Evolutionary conservation across 768 basidiomycete genomes (phyloP).

Genomic region (Tylopilus plumbeoviolaceoides): DNA sequence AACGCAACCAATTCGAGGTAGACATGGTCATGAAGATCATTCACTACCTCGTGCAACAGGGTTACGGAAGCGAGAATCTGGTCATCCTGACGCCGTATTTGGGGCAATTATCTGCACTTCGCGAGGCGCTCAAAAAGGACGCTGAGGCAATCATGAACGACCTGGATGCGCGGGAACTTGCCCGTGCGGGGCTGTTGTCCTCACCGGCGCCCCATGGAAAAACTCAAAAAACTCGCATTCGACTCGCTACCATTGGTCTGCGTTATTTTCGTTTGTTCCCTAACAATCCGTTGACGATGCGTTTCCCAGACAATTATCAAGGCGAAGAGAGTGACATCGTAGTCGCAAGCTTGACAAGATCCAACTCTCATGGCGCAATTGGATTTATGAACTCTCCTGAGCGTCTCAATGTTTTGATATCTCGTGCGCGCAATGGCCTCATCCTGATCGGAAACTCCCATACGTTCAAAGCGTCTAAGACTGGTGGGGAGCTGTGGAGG

Average conservation of each 20-base stretch:
- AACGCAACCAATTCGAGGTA: conserved; percentile 58
- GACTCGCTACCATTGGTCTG: conserved; percentile 64
- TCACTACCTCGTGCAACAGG: conserved; percentile 62
- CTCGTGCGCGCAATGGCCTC: conserved; percentile 60
- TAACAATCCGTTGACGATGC: neutral
- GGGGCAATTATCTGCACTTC: conserved; percentile 56
- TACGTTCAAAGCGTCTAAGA: conserved; percentile 52
- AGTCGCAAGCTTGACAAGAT: conserved; percentile 55
- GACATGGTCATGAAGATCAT: conserved; percentile 64
- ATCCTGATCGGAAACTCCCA: conserved; percentile 63
- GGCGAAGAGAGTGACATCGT: conserved; percentile 74
- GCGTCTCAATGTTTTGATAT: conserved; percentile 67
- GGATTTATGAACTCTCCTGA: conserved; percentile 72
- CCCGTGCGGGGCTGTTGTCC: conserved; percentile 51
- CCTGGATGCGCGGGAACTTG: conserved; percentile 54
- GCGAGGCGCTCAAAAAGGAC: conserved; percentile 39
- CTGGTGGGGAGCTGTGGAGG: conserved; percentile 50
- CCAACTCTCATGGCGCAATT: conserved; percentile 52
- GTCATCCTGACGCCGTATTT: conserved; percentile 70
- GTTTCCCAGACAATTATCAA: conserved; percentile 62
- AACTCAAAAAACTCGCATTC: conserved; percentile 41
- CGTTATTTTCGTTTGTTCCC: neutral
- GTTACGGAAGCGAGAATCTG: conserved; percentile 55
- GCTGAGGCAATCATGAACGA: conserved; percentile 61
- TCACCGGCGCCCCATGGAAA: conserved; percentile 31